These are phyloP conservation scores for Phaffia australis DNA, from an alignment of 768 basidiomycete genomes.

Conservation along the genomic window DNA sequence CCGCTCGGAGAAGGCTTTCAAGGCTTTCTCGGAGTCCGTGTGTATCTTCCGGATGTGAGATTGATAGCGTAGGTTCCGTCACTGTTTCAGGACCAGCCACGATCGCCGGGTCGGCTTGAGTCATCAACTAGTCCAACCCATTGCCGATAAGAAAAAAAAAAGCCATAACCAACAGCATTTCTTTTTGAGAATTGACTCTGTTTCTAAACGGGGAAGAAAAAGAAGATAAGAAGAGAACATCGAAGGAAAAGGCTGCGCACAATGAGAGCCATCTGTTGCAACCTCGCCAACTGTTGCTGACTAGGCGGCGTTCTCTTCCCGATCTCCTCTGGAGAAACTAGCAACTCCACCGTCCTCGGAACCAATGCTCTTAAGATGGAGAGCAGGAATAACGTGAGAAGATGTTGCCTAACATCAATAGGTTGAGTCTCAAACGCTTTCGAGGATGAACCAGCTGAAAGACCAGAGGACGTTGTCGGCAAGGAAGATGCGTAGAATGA, in stretches of 20 bases:
- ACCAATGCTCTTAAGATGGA: slow-evolving; percentile 18
- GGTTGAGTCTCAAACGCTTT: not conserved
- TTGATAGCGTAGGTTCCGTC: not conserved
- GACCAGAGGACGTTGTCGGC: not conserved
- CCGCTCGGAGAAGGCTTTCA: slow-evolving; percentile 5
- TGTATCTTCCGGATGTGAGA: not conserved
- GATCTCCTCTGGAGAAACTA: slow-evolving; percentile 4
- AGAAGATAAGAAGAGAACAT: too few species aligned
- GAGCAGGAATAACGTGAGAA: slow-evolving; percentile 23
- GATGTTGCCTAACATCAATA: slow-evolving; percentile 22
- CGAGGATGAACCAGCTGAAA: not conserved
- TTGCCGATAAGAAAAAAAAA: too few species aligned
- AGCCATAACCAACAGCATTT: too few species aligned
- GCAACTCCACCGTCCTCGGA: slow-evolving; percentile 9
- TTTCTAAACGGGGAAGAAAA: too few species aligned
- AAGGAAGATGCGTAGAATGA: not conserved
- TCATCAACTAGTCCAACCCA: not conserved
- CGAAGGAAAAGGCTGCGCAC: not conserved
- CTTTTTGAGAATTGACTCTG: too few species aligned
- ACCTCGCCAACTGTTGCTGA: slow-evolving; percentile 12
- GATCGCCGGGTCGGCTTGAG: slow-evolving; percentile 20
- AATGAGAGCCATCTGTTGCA: slow-evolving; percentile 24
- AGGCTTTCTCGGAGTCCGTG: slow-evolving; percentile 5
- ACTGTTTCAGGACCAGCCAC: slow-evolving; percentile 3
- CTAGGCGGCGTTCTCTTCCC: not conserved